Evolutionary conservation across 805 yeast genomes (phyloP).

Genomic region (Metschnikowia lunata): DNA sequence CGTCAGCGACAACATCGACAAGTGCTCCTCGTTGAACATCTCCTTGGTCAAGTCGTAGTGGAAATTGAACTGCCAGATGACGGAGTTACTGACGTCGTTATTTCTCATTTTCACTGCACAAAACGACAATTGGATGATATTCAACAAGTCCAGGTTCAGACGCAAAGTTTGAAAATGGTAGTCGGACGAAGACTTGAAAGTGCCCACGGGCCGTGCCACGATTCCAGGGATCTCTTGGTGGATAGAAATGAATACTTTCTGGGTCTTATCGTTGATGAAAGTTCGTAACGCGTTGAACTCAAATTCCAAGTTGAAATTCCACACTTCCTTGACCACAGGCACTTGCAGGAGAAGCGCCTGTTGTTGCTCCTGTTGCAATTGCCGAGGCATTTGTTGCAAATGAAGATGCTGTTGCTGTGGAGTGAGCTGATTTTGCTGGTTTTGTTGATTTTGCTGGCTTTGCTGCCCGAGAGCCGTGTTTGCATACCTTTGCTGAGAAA

Average conservation of each 20-base stretch:
- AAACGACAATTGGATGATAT: slow-evolving; percentile 68
- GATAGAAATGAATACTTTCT: slow-evolving; percentile 53
- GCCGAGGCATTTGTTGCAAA: slow-evolving; percentile 9
- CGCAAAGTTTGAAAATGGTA: slow-evolving; percentile 95
- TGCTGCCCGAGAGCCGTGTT: slow-evolving; percentile 8
- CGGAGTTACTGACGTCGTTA: slow-evolving; percentile 52
- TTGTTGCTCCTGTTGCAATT: slow-evolving; percentile 6
- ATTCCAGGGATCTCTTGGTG: slow-evolving; percentile 96
- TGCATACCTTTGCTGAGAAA: slow-evolving; percentile 19
- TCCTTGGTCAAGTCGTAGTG: slow-evolving; percentile 69
- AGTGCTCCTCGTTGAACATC: slow-evolving; percentile 84
- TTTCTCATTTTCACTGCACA: slow-evolving; percentile 37
- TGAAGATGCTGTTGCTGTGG: slow-evolving; percentile 13
- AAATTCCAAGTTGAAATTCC: slow-evolving; percentile 63
- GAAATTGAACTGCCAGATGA: slow-evolving; percentile 97
- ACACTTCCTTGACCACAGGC: slow-evolving; percentile 65
- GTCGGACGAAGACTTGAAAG: slow-evolving; percentile 82
- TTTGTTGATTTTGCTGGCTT: slow-evolving; percentile 18
- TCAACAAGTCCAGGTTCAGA: slow-evolving; percentile 81
- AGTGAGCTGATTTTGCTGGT: slow-evolving; percentile 26
- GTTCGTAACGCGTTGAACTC: slow-evolving; percentile 62
- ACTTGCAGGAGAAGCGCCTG: slow-evolving; percentile 17
- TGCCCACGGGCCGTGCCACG: slow-evolving; percentile 92
- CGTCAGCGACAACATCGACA: slow-evolving; percentile 72
- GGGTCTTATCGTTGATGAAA: slow-evolving; percentile 48